Conservation (phyloP, 2,329 filamentous ascomycete species). For the Aureobasidium vineae region DNA sequence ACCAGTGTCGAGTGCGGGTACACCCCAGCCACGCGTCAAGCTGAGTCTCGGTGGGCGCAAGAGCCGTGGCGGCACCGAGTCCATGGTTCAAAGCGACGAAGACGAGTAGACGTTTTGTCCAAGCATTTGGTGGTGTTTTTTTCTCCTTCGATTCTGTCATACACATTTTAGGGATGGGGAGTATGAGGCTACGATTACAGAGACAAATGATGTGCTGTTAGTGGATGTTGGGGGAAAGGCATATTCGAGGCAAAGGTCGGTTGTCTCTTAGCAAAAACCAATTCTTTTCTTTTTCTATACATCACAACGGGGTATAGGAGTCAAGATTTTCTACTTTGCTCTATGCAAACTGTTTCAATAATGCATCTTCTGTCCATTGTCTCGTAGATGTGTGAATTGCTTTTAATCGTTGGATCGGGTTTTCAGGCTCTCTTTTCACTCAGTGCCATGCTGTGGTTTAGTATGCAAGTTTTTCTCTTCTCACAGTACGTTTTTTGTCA, state of each 20-base stretch:
- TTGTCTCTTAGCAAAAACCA: background rate
- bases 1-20: conserved; percentile 57
- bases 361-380: no score
- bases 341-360: no score
- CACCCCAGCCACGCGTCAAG: conserved; percentile 63
- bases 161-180: background rate
- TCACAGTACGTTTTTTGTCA: no score
- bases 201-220: background rate
- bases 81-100: conserved; percentile 24
- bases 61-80: conserved; percentile 26
- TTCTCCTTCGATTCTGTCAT: background rate
- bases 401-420: no score
- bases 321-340: no score
- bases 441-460: no score
- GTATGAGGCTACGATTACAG: conserved; percentile 8
- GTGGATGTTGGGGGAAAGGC: no score
- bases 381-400: no score
- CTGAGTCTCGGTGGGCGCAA: conserved; percentile 65
- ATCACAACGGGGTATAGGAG: background rate
- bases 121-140: conserved; percentile 4
- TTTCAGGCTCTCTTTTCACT: no score
- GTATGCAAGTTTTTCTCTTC: no score
- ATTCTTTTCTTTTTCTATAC: no score
- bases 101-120: conserved; percentile 13
- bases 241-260: background rate